phyloP scores from a whole-genome alignment of 2,329 filamentous ascomycete species.

The Rasamsonia emersonii region DNA sequence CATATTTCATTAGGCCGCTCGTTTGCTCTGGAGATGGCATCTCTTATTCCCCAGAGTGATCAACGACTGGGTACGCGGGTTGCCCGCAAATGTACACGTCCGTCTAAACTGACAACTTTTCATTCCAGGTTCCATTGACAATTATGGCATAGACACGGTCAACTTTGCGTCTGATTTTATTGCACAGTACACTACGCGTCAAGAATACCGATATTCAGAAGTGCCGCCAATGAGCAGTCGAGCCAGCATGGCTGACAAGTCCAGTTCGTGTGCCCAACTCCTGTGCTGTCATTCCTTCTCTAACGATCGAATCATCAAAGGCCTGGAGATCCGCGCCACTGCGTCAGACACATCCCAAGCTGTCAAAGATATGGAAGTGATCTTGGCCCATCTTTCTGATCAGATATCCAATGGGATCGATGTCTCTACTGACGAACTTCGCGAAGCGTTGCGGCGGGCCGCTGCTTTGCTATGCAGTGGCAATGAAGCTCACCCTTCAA shows the following conservation, averaged over 20 bases:
- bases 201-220: slow-evolving; percentile 88
- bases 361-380: slow-evolving; percentile 41
- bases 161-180: slow-evolving; percentile 95
- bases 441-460: slow-evolving; percentile 73
- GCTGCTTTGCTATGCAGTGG: slow-evolving; percentile 78
- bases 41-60: slow-evolving; percentile 74
- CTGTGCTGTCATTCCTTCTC: too few relatives aligned
- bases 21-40: slow-evolving; percentile 88
- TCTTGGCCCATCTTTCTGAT: slow-evolving; percentile 64
- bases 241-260: slow-evolving; percentile 2
- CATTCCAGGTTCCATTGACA: slow-evolving; percentile 57
- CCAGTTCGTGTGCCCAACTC: slow-evolving; percentile 5
- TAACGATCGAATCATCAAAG: slow-evolving; percentile 5
- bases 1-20: slow-evolving; percentile 88
- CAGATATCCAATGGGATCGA: slow-evolving; percentile 60
- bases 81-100: slow-evolving; percentile 1
- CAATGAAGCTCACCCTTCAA: slow-evolving; percentile 63
- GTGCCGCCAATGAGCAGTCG: slow-evolving; percentile 35
- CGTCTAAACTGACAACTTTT: slow-evolving; percentile 6
- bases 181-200: slow-evolving; percentile 91
- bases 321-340: neutral
- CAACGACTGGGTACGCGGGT: slow-evolving; percentile 56
- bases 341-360: slow-evolving; percentile 11
- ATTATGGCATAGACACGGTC: slow-evolving; percentile 62
- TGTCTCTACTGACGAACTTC: slow-evolving; percentile 64